Evolutionary conservation across 768 basidiomycete genomes (phyloP).

Genomic region (Leccinum rimulosum): DNA sequence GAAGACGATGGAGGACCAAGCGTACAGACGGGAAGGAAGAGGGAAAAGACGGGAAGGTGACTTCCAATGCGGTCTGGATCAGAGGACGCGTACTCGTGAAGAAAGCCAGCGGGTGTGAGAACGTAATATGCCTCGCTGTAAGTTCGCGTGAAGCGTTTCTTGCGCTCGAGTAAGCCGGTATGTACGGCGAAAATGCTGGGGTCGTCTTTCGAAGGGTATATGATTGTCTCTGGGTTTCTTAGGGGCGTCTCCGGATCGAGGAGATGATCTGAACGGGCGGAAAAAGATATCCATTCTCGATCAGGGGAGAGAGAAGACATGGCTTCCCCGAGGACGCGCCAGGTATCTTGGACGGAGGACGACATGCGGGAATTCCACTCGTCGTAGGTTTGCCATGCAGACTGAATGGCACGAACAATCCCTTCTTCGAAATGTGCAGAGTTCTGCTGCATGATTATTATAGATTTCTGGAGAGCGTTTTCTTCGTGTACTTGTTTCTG

Average conservation of each 20-base stretch:
- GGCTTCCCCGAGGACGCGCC: slow-evolving; percentile 62
- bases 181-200: slow-evolving; percentile 83
- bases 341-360: slow-evolving; percentile 68
- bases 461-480: slow-evolving; percentile 95
- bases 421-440: slow-evolving; percentile 96
- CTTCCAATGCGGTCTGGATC: slow-evolving; percentile 58
- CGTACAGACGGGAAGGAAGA: slow-evolving; percentile 95
- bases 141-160: slow-evolving; percentile 88
- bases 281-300: slow-evolving; percentile 94
- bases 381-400: slow-evolving; percentile 95
- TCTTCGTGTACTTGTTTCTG: slow-evolving; percentile 95
- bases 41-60: slow-evolving; percentile 67
- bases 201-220: slow-evolving; percentile 91
- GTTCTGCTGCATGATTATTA: slow-evolving; percentile 98
- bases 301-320: slow-evolving; percentile 84
- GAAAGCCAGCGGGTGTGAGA: slow-evolving; percentile 92
- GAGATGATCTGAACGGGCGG: slow-evolving; percentile 89
- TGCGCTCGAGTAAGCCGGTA: slow-evolving; percentile 87
- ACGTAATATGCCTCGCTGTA: slow-evolving; percentile 89
- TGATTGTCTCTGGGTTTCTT: slow-evolving; percentile 69
- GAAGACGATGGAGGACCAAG: slow-evolving; percentile 83
- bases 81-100: slow-evolving; percentile 85
- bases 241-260: slow-evolving; percentile 96
- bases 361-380: slow-evolving; percentile 90
- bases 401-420: slow-evolving; percentile 91